Percentiles rank a stretch among this genome's conserved stretches.
Conservation (phyloP, 2,329 filamentous ascomycete species). For the Chrysosporium keratinophilum region DNA sequence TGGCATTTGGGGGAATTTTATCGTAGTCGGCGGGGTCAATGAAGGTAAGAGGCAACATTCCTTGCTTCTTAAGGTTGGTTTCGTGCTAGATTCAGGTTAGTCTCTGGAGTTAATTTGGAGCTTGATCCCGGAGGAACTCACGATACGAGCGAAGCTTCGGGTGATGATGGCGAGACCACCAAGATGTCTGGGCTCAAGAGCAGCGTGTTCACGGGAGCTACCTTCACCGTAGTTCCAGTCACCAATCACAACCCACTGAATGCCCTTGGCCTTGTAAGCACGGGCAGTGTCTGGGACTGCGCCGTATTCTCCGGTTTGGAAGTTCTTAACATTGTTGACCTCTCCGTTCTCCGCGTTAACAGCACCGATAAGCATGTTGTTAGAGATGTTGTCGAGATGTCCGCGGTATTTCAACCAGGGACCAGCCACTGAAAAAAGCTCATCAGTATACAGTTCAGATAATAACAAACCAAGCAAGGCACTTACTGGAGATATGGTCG, state of each 20-base stretch:
- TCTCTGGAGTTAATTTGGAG: conserved; percentile 14
- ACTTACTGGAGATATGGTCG: conserved; percentile 73
- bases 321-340: conserved; percentile 96
- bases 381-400: conserved; percentile 98
- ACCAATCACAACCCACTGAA: conserved; percentile 94
- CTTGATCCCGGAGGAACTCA: conserved; percentile 24
- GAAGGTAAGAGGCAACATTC: conserved; percentile 98
- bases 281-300: conserved; percentile 88
- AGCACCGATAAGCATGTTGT: conserved; percentile 98
- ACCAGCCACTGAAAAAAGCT: conserved; percentile 54
- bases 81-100: conserved; percentile 54
- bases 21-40: conserved; percentile 92
- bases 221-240: conserved; percentile 99
- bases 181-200: conserved; percentile 92
- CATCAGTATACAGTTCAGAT: conserved; percentile 1
- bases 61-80: conserved; percentile 99
- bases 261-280: conserved; percentile 95
- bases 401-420: conserved; percentile 98
- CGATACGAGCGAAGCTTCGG: conserved; percentile 90
- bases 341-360: conserved; percentile 92
- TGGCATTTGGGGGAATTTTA: conserved; percentile 87
- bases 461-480: not conserved
- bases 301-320: conserved; percentile 69
- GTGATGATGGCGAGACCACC: conserved; percentile 95
- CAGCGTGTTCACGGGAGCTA: conserved; percentile 93